phyloP scores from a whole-genome alignment of 352 stramenopile genomes.

The Phytopythium montanum region DNA sequence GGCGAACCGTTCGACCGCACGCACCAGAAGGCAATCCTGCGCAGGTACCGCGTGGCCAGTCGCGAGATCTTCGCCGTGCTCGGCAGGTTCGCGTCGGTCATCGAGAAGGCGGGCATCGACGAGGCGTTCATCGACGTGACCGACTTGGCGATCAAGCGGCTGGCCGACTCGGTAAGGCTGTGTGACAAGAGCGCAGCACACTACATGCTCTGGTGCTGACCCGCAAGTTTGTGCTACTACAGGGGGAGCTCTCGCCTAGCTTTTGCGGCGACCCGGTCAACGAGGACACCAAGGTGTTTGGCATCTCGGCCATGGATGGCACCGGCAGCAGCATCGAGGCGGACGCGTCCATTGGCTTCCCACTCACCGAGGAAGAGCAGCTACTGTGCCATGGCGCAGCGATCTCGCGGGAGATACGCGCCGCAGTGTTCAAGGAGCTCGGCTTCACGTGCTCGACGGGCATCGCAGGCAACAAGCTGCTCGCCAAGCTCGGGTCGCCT shows the following conservation, averaged over 20 bases:
- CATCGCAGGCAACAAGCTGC: slow-evolving; percentile 72
- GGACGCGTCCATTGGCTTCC: slow-evolving; percentile 35
- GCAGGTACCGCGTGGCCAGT: slow-evolving; percentile 76
- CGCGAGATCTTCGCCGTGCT: slow-evolving; percentile 75
- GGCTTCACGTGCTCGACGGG: slow-evolving; percentile 82
- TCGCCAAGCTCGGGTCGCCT: slow-evolving; percentile 74
- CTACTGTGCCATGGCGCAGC: slow-evolving; percentile 60
- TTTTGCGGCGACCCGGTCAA: slow-evolving; percentile 59
- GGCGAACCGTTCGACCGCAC: slow-evolving; percentile 60
- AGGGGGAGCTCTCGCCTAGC: slow-evolving; percentile 50
- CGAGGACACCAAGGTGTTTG: slow-evolving; percentile 68
- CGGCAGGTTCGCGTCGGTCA: slow-evolving; percentile 36
- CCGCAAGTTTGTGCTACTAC: not conserved
- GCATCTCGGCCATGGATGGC: slow-evolving; percentile 35
- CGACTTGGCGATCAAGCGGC: slow-evolving; percentile 48
- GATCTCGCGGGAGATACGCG: slow-evolving; percentile 71
- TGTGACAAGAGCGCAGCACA: not conserved
- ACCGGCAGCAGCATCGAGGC: slow-evolving; percentile 26
- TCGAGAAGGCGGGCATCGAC: slow-evolving; percentile 79
- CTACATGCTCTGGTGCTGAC: slow-evolving; percentile 4
- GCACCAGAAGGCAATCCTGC: slow-evolving; percentile 79
- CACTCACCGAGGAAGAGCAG: slow-evolving; percentile 56
- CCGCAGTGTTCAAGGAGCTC: slow-evolving; percentile 52
- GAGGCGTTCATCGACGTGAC: slow-evolving; percentile 84
- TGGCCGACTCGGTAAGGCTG: slow-evolving; percentile 37